Conservation (phyloP, 805 yeast genomes). For the Sugiyamaella lignohabitans region DNA sequence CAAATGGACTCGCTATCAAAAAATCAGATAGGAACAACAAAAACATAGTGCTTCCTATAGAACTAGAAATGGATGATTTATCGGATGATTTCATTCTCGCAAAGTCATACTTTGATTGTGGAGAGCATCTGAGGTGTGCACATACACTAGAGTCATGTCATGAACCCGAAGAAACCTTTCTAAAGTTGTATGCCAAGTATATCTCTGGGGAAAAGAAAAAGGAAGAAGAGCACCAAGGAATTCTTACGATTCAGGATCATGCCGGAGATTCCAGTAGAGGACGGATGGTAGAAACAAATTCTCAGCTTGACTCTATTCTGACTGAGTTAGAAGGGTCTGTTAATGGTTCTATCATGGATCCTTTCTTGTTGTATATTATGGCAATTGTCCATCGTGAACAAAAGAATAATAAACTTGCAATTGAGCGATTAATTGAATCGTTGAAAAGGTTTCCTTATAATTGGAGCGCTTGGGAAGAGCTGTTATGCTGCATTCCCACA, state of each 20-base stretch:
- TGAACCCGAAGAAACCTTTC: slow-evolving; percentile 39
- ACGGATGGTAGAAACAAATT: slow-evolving; percentile 27
- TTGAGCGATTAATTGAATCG: slow-evolving; percentile 53
- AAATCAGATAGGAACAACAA: background rate
- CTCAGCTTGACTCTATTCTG: slow-evolving; percentile 30
- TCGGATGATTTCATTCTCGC: slow-evolving; percentile 56
- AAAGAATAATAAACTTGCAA: slow-evolving; percentile 55
- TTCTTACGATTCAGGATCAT: slow-evolving; percentile 35
- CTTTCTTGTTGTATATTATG: slow-evolving; percentile 63
- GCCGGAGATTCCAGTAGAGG: background rate
- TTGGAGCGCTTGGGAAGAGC: slow-evolving; percentile 92
- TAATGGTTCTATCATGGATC: slow-evolving; percentile 30
- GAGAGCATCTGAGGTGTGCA: slow-evolving; percentile 79
- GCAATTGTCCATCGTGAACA: slow-evolving; percentile 64
- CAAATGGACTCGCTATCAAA: slow-evolving; percentile 45
- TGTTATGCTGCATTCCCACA: slow-evolving; percentile 53
- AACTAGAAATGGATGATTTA: background rate
- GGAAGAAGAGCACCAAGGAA: slow-evolving; percentile 66
- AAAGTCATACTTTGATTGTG: slow-evolving; percentile 65
- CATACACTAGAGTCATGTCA: slow-evolving; percentile 49
- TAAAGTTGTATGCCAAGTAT: slow-evolving; percentile 61
- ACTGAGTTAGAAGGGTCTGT: slow-evolving; percentile 39
- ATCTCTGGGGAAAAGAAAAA: slow-evolving; percentile 71
- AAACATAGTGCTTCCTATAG: background rate
- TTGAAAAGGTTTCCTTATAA: slow-evolving; percentile 68